A percentile compares a stretch with the other conserved stretches of the same genome.
These are phyloP conservation scores for Eucalyptus grandis DNA, from an alignment of 345 rosid genomes.

Conservation along the genomic window DNA sequence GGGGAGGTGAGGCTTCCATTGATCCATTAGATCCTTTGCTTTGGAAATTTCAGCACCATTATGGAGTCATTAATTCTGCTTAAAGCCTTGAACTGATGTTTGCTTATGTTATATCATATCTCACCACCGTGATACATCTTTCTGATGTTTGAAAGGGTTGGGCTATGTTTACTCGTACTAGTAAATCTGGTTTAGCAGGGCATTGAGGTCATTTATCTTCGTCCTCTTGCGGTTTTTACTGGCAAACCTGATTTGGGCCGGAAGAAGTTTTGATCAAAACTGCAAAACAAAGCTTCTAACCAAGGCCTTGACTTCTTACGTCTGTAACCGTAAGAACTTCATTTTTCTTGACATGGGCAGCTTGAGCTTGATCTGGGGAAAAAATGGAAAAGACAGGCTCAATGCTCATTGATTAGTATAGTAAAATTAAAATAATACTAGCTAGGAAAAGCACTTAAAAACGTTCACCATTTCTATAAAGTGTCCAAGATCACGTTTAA, in stretches of 20 bases:
- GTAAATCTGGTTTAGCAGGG: background rate
- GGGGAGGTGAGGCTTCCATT: background rate
- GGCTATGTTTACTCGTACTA: background rate
- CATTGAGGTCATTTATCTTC: background rate
- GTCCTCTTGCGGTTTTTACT: background rate
- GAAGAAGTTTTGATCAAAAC: background rate
- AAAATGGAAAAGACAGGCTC: background rate
- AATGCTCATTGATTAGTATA: background rate
- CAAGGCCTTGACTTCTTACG: background rate
- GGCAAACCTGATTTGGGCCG: background rate
- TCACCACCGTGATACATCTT: background rate
- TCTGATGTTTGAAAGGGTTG: background rate
- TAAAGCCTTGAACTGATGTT: background rate
- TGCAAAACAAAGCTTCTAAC: background rate
- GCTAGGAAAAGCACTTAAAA: background rate
- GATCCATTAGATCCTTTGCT: background rate
- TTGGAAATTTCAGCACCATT: background rate
- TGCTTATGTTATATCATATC: background rate
- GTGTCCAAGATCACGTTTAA: background rate
- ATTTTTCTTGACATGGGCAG: background rate
- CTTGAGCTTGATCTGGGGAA: background rate
- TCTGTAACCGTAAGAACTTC: background rate
- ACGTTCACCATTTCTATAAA: background rate
- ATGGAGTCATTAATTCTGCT: background rate
- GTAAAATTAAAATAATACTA: background rate